Evolutionary conservation across 129 eudicot genomes (phyloP), one percentile per base, ranked within the genome.

Genomic region (Flaveria ramosissima): DNA sequence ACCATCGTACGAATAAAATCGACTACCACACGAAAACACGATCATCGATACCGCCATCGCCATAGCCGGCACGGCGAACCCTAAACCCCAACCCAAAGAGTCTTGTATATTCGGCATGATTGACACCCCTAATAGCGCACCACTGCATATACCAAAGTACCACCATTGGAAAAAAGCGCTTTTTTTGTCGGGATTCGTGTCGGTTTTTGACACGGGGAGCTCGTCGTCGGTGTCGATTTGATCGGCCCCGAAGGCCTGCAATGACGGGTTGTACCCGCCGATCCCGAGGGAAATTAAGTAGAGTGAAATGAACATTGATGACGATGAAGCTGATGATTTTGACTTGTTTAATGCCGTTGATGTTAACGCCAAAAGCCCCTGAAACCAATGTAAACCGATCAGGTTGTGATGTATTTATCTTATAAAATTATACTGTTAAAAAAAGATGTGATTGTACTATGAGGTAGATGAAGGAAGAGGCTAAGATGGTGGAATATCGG

Each of bases 191-290:
- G 89, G 53, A 30, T 47, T 55, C 63, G 78, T 73, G 0, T 86
- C 91, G 11, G 64, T 76, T 52, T 83, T 85, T n/a, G 74, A 81
- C 13, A 21, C 51, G 3, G 99, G 97, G 55, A 92, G 74, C 19
- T 86, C 89, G 12, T 89, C 92, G 0, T 88, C 94, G 0, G 76
- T 68, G 27, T 90, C 91, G 13, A 86, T 80, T 68, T 95, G 99
- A 61, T 95, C 99, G 0, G 97, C 99, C 13, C 89, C 99, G 4
- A 95, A 95, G 45, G 97, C 96, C 66, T 95, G 99, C 64, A 95
- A 64, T 0, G 99, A 92, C 1, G 99, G 99, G 75, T 95, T 95
- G 84, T 86, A 95, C 32, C 97, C 99, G 0, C 92, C 99, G 59
- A 83, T 89, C 57, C 99, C 99, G 36, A 95, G 71, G 0, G 99